Conservation (phyloP, 257 asterid species). For the Marsdenia floribunda region DNA sequence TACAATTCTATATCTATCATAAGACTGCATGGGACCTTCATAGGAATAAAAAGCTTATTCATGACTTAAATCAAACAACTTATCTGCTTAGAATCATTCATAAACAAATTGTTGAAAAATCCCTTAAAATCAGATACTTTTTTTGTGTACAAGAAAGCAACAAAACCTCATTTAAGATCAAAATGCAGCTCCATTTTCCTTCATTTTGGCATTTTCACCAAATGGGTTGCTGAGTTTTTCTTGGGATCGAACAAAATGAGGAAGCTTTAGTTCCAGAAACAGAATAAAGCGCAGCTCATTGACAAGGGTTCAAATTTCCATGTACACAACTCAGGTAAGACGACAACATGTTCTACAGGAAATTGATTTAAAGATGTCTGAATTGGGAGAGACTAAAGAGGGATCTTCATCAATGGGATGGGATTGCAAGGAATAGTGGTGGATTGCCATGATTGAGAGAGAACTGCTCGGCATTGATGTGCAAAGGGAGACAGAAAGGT, state of each 20-base stretch:
- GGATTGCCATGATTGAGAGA: neutral
- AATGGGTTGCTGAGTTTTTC: neutral
- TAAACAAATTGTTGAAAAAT: neutral
- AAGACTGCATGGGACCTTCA: neutral
- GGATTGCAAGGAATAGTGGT: neutral
- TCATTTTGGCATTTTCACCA: neutral
- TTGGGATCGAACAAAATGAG: neutral
- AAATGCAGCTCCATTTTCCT: no score
- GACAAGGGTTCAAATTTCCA: conserved; percentile 4
- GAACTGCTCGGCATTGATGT: neutral
- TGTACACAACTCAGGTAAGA: neutral
- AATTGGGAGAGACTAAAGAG: neutral
- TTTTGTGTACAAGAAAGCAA: neutral
- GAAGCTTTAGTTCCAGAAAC: neutral
- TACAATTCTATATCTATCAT: neutral
- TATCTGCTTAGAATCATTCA: neutral
- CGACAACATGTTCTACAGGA: neutral
- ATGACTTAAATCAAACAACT: neutral
- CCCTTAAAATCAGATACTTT: neutral
- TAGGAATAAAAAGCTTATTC: neutral
- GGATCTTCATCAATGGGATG: neutral
- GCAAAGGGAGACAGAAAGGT: conserved; percentile 16
- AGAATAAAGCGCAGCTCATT: neutral
- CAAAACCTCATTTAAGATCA: neutral
- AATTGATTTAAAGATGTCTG: neutral